Conservation (phyloP, 768 basidiomycete species). For the Leucocoprinus sp. region DNA sequence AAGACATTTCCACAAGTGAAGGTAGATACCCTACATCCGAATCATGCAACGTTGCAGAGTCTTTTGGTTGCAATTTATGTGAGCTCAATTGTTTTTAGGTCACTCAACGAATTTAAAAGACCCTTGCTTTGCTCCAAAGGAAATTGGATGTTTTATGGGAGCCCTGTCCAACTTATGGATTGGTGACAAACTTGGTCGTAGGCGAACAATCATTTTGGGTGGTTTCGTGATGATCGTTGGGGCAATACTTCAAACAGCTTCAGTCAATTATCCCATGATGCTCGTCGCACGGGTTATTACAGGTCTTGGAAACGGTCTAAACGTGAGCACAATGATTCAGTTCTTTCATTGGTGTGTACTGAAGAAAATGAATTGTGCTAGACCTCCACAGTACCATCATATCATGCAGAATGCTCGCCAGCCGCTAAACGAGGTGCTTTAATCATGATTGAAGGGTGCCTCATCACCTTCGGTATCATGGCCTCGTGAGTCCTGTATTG, state of each 20-base stretch:
- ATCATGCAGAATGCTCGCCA: slow-evolving; percentile 60
- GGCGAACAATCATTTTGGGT: slow-evolving; percentile 49
- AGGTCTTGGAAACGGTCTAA: slow-evolving; percentile 59
- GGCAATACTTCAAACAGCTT: slow-evolving; percentile 49
- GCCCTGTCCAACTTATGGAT: slow-evolving; percentile 56
- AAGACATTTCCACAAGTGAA: slow-evolving; percentile 48
- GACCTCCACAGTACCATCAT: slow-evolving; percentile 60
- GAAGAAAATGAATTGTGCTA: slow-evolving; percentile 16
- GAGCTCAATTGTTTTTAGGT: slow-evolving; percentile 13
- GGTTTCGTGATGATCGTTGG: slow-evolving; percentile 55
- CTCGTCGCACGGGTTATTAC: slow-evolving; percentile 53
- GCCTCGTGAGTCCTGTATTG: slow-evolving; percentile 36
- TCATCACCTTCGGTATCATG: slow-evolving; percentile 59
- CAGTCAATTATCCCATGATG: slow-evolving; percentile 52
- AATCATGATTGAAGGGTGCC: slow-evolving; percentile 58
- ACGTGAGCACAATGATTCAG: slow-evolving; percentile 26
- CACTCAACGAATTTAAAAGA: slow-evolving; percentile 1
- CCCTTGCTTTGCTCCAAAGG: slow-evolving; percentile 26
- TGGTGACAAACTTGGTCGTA: slow-evolving; percentile 51
- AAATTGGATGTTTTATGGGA: slow-evolving; percentile 58
- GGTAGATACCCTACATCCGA: slow-evolving; percentile 26
- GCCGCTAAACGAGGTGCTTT: slow-evolving; percentile 50
- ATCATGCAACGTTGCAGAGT: slow-evolving; percentile 50
- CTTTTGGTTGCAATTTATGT: slow-evolving; percentile 55
- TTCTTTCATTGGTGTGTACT: neutral